Evolutionary conservation across 805 yeast species (phyloP).

Genomic region (Candida coquimbonensis): DNA sequence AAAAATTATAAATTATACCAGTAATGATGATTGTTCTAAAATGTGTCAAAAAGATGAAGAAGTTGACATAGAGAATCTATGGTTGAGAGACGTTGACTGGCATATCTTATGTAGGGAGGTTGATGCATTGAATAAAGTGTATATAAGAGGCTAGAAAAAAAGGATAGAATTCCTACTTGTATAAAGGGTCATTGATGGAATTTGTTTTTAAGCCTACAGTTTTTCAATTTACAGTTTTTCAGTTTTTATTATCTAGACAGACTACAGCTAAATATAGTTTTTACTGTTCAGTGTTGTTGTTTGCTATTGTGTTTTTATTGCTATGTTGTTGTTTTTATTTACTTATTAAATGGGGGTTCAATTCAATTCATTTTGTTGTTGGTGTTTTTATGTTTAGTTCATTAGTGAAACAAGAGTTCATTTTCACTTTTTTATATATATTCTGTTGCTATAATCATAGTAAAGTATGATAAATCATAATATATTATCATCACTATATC

Average conservation of each 20-base stretch:
- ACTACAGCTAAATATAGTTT: too few species aligned
- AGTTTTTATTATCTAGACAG: too few species aligned
- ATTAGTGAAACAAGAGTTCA: too few species aligned
- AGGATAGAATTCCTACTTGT: not conserved
- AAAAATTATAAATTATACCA: not conserved
- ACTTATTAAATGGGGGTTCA: not conserved
- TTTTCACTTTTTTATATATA: not conserved
- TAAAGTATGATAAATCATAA: too few species aligned
- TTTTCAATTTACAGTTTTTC: too few species aligned
- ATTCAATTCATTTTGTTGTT: too few species aligned
- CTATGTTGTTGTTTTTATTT: not conserved
- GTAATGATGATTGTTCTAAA: not conserved
- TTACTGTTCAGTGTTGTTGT: too few species aligned
- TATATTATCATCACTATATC: too few species aligned
- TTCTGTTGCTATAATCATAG: not conserved
- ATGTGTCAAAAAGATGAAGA: slow-evolving; percentile 7
- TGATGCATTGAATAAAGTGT: slow-evolving; percentile 55
- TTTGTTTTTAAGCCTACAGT: too few species aligned
- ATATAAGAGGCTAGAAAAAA: slow-evolving; percentile 12
- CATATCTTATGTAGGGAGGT: slow-evolving; percentile 79
- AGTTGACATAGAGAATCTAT: slow-evolving; percentile 12
- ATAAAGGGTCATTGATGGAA: not conserved
- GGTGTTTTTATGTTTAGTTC: too few species aligned
- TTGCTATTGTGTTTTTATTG: not conserved
- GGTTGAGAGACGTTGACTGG: slow-evolving; percentile 77